These are phyloP conservation scores for Didymella lethalis DNA, from an alignment of 2,329 filamentous ascomycete species.

Conservation along the genomic window DNA sequence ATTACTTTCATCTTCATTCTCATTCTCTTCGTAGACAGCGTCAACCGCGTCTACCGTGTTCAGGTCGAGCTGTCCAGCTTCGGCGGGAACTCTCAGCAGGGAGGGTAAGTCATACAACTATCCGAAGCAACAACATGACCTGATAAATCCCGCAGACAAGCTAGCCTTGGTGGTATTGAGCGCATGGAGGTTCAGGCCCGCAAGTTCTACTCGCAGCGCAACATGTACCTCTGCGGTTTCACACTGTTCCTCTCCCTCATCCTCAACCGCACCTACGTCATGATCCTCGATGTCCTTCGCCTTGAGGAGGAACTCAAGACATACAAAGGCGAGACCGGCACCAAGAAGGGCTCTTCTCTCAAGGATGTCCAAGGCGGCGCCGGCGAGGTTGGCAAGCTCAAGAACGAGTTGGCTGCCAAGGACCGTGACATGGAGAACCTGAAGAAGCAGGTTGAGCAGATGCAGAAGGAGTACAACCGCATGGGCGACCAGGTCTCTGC, in stretches of 20 bases:
- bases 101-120: constrained; percentile 57
- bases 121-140: constrained; percentile 9
- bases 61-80: constrained; percentile 84
- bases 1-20: constrained; percentile 99
- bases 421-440: constrained; percentile 84
- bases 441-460: constrained; percentile 89
- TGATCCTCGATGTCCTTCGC: constrained; percentile 91
- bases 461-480: constrained; percentile 84
- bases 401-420: constrained; percentile 73
- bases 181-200: constrained; percentile 98
- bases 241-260: constrained; percentile 98
- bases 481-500: constrained; percentile 82
- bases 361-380: constrained; percentile 71
- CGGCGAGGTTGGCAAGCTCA: constrained; percentile 75
- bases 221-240: constrained; percentile 99
- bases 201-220: constrained; percentile 99
- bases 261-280: constrained; percentile 97
- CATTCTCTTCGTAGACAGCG: constrained; percentile 96
- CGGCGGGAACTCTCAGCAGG: constrained; percentile 65
- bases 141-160: constrained; percentile 58
- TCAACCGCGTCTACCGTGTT: constrained; percentile 94
- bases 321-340: constrained; percentile 72
- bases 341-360: constrained; percentile 72
- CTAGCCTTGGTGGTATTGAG: constrained; percentile 82
- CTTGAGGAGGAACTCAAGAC: constrained; percentile 91